Base-by-base conservation (phyloP, 2,329 filamentous ascomycete genomes). In the Seiridium unicorne region DNA sequence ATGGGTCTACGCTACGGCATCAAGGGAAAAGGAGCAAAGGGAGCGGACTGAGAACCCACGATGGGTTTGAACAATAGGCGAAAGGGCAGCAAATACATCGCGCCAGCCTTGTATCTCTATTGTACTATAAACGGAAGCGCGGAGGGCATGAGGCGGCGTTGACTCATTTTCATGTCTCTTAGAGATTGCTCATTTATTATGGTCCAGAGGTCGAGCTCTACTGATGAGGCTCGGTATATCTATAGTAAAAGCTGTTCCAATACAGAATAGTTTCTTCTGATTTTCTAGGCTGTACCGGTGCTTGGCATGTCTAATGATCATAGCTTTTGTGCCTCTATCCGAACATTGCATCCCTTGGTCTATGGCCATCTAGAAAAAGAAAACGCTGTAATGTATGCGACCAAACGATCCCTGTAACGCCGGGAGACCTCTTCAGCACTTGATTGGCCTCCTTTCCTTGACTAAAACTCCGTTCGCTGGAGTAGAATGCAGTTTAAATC, bases 341-440 rank as follows among this genome's bases (percentile, higher is more conserved):
- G 35, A 49, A 32, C 49, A n/a, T 38, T 34, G 13, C 35, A n/a
- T n/a, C 49, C 47, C n/a, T 36, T n/a, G 49, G 31, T 34, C 9
- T 36, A 26, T 26, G 18, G 11, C 32, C 35, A 36, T 35, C 31
- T 34, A 53, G 31, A 38, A 53, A 51, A 53, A 31, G 13, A 7
- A 51, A 31, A 51, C 34, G 47, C 31, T 31, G 10, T 31, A n/a
- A 51, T 18, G 47, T 51, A 51, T 31, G 34, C 44, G 44, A n/a
- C 51, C 31, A 6, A 26, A 57, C 13, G 36, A 55, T n/a, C 47
- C 55, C 13, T 46, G 26, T 55, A 58, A 55, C 62, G 58, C 35
- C 55, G 8, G 74, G 79, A 81, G 80, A 13, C 81, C 79, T 67
- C 73, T 75, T 84, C 82, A 84, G 82, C 82, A 78, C 82, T 84